These are phyloP conservation scores for Lentinula edodes DNA, from an alignment of 768 basidiomycete species.

Conservation along the genomic window DNA sequence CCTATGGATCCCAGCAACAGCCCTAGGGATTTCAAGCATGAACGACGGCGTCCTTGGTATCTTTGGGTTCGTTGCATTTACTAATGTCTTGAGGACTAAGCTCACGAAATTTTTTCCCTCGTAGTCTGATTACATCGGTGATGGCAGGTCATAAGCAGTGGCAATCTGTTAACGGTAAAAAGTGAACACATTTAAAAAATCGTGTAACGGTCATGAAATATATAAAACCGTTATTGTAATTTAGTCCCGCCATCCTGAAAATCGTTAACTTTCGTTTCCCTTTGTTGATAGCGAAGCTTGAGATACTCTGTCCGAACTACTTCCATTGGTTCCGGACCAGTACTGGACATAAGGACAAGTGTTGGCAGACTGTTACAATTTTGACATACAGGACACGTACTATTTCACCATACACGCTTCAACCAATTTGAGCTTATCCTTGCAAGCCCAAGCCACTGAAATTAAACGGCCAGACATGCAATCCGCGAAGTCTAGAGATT, in stretches of 20 bases:
- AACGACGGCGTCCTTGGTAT: conserved; percentile 85
- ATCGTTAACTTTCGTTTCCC: conserved; percentile 1
- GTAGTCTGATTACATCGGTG: conserved; percentile 64
- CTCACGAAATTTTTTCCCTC: neutral
- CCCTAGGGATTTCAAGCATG: conserved; percentile 65
- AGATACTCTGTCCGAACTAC: conserved; percentile 67
- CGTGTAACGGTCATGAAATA: neutral
- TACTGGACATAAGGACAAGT: conserved; percentile 33
- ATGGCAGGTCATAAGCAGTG: conserved; percentile 68
- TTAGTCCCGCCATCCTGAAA: neutral
- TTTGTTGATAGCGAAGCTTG: conserved; percentile 46
- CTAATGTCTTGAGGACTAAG: neutral
- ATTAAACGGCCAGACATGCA: conserved; percentile 78
- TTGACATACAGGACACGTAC: conserved; percentile 37
- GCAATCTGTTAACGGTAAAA: conserved; percentile 44
- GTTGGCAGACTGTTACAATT: neutral
- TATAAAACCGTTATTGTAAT: neutral
- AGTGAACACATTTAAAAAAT: conserved; percentile 12
- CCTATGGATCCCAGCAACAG: conserved; percentile 85
- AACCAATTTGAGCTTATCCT: conserved; percentile 56
- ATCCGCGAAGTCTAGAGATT: conserved; percentile 66
- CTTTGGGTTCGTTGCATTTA: conserved; percentile 60
- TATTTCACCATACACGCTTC: conserved; percentile 78
- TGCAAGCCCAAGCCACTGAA: conserved; percentile 84
- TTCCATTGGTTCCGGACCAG: conserved; percentile 71